Percentiles rank a stretch among this genome's conserved stretches.
Conservation (phyloP, 371 early-diverging fungal genomes). For the Funneliformis caledonium region DNA sequence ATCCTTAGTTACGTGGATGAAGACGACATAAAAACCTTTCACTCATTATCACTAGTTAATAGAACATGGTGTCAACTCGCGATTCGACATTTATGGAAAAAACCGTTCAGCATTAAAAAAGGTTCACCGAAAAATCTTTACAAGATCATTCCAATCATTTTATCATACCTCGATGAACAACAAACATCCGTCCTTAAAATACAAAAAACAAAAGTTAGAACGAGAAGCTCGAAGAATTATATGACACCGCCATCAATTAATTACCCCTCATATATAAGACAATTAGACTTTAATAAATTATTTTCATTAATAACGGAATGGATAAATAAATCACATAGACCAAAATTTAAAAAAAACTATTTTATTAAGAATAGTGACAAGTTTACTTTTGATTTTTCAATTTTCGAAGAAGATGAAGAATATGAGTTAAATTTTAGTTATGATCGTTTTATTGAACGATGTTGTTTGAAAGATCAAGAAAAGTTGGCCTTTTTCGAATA, state of each 20-base stretch:
- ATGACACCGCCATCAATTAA: neutral
- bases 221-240: no score
- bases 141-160: slow-evolving; percentile 1
- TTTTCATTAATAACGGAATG: neutral
- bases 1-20: neutral
- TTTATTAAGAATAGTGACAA: neutral
- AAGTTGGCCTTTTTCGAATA: neutral
- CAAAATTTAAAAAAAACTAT: neutral
- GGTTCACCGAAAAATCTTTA: neutral
- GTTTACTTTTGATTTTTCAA: neutral
- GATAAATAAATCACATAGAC: neutral
- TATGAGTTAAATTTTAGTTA: neutral
- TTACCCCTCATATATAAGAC: neutral
- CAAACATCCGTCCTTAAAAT: neutral
- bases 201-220: neutral
- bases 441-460: neutral
- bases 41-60: neutral
- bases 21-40: slow-evolving; percentile 22
- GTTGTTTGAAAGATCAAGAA: neutral
- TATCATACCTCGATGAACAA: neutral
- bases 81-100: neutral
- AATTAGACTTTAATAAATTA: neutral
- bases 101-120: neutral
- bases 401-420: neutral
- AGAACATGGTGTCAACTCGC: slow-evolving; percentile 9